Base-by-base conservation (phyloP, 2,329 filamentous ascomycete genomes). In the Ophiocordyceps sinensis region DNA sequence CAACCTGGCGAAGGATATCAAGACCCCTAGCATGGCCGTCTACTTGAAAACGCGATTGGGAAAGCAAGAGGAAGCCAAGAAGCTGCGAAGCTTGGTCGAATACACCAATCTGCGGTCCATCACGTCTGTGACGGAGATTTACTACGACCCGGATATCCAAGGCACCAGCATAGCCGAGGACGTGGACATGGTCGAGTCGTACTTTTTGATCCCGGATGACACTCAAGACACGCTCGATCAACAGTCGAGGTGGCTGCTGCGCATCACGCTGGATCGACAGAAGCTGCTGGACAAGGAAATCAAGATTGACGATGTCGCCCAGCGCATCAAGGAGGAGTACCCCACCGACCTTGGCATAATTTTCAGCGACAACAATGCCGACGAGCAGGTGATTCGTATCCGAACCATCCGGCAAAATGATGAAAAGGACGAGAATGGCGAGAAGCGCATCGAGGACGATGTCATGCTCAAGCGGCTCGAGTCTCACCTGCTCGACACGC, bases 341-440 rank as follows among this genome's bases (percentile, higher is more conserved):
- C 73, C 78, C 17, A 78, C 73, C 46, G 87, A 94, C 60, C 68
- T 96, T 51, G 86, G 86, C 13, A 80, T 98, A 49, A 88, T 98
- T 45, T 94, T 94, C 70, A 94, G 87, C 63, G 91, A 98, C 62
- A 91, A 95, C 69, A 98, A 98, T 60, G 88, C 89, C 10, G 88
- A 95, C 49, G 80, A 93, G 58, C 87, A 93, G 59, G 82, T 96
- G 37, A 86, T 98, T 51, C 91, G 91, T 59, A 82, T 95, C 49
- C 84, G 91, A 48, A 82, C 88, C 53, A 77, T 93, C 46, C 67
- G 70, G 28, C 70, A 77, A 46, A 73, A 76, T 38, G 80, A 82
- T 38, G 77, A 80, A 37, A 82, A 85, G 56, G 82, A 82, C 31
- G 84, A 89, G 10, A 79, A 82, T 31, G 61, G 62, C 11, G 66